These are phyloP conservation scores for Daldinia sp. DNA, from an alignment of 2,329 filamentous ascomycete species.

Conservation along the genomic window DNA sequence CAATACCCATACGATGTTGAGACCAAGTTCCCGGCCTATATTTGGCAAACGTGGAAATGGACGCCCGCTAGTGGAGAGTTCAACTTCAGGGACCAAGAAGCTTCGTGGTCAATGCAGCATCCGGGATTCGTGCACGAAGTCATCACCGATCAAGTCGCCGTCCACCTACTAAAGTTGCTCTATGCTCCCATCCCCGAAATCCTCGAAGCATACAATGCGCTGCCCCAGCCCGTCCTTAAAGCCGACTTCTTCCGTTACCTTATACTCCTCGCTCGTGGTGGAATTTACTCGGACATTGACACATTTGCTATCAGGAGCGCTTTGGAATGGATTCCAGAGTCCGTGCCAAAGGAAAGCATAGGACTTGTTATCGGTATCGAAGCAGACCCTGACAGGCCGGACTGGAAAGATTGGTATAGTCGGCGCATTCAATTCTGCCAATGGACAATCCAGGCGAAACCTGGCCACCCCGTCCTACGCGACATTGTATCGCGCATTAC, in stretches of 20 bases:
- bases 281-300: conserved; percentile 91
- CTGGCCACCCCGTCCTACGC: conserved; percentile 90
- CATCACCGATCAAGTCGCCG: conserved; percentile 89
- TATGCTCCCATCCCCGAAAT: conserved; percentile 87
- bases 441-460: conserved; percentile 97
- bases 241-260: conserved; percentile 84
- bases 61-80: conserved; percentile 84
- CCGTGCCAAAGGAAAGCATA: conserved; percentile 80
- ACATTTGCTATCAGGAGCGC: conserved; percentile 87
- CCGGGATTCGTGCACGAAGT: conserved; percentile 96
- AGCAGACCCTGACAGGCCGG: conserved; percentile 90
- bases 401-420: conserved; percentile 97
- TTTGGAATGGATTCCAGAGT: conserved; percentile 85
- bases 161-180: conserved; percentile 84
- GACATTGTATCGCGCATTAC: conserved; percentile 91
- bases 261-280: conserved; percentile 71
- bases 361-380: conserved; percentile 95
- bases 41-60: conserved; percentile 99
- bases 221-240: conserved; percentile 81
- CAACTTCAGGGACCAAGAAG: conserved; percentile 83
- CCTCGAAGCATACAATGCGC: conserved; percentile 77
- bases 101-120: conserved; percentile 88
- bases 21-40: conserved; percentile 92
- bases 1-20: conserved; percentile 94
- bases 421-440: conserved; percentile 98